Evolutionary conservation across 345 rosid genomes (phyloP).

Genomic region (Sonneratia alba): DNA sequence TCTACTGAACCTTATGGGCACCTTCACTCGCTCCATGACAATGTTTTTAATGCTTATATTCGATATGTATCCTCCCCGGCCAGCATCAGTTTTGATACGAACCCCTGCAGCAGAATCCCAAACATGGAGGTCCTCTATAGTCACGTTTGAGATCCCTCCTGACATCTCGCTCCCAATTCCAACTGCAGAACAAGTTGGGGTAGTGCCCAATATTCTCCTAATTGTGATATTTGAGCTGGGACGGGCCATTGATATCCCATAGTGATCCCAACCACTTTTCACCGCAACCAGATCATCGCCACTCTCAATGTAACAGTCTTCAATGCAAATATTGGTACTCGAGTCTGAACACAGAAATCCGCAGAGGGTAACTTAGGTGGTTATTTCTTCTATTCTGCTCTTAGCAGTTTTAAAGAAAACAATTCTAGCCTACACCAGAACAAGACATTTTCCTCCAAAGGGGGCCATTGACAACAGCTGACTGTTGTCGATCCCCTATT

Average conservation of each 20-base stretch:
- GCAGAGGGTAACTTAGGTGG: background rate
- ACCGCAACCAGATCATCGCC: conserved; percentile 96
- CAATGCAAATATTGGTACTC: conserved; percentile 75
- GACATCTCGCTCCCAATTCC: conserved; percentile 99
- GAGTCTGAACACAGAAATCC: conserved; percentile 47
- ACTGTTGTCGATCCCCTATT: too few relatives aligned
- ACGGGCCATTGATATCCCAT: conserved; percentile 70
- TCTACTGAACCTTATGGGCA: conserved; percentile 78
- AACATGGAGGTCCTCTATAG: conserved; percentile 55
- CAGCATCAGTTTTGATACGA: conserved; percentile 79
- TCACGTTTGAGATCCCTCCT: conserved; percentile 73
- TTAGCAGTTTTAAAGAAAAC: background rate
- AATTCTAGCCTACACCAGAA: background rate
- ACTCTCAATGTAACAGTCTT: conserved; percentile 88
- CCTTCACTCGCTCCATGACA: conserved; percentile 68
- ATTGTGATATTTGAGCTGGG: conserved; percentile 76
- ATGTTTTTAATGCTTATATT: conserved; percentile 55
- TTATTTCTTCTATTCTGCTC: background rate
- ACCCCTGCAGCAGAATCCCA: conserved; percentile 94
- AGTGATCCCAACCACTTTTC: conserved; percentile 98
- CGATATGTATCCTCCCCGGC: conserved; percentile 81
- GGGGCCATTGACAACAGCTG: background rate
- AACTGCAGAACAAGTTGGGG: conserved; percentile 87
- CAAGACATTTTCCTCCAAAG: background rate
- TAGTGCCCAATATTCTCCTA: conserved; percentile 77